phyloP scores from a whole-genome alignment of 2,329 filamentous ascomycete genomes.

The Blastomyces silverae region DNA sequence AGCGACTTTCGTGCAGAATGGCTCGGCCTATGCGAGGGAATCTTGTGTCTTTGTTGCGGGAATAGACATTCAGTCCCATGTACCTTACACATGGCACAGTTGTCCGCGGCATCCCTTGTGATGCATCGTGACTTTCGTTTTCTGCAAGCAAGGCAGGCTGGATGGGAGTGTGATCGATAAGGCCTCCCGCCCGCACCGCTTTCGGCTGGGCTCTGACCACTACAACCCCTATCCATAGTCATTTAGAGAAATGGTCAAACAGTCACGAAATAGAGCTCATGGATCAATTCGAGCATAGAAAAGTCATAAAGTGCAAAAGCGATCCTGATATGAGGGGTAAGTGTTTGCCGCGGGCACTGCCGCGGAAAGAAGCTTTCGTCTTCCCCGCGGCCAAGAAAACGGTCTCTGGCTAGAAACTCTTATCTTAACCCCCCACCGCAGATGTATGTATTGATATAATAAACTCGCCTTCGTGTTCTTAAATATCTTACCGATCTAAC shows the following conservation, averaged over 20 bases:
- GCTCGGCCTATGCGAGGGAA: not conserved
- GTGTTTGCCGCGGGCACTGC: constrained; percentile 2
- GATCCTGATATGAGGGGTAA: constrained; percentile 3
- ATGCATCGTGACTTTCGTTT: constrained; percentile 51
- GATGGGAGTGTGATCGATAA: constrained; percentile 50
- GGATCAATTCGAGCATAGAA: not conserved
- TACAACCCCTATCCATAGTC: not conserved
- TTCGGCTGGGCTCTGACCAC: not conserved
- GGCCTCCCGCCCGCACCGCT: constrained; percentile 32
- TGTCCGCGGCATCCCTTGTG: constrained; percentile 38
- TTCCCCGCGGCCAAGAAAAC: constrained; percentile 7
- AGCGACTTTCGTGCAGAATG: not conserved
- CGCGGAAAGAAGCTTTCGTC: not conserved
- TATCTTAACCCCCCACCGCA: not conserved
- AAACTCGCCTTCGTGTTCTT: not conserved
- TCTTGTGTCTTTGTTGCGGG: constrained; percentile 25
- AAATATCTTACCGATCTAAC: constrained; percentile 1
- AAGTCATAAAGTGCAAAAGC: not conserved
- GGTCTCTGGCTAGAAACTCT: not conserved
- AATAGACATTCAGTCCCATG: constrained; percentile 48
- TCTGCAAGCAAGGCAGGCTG: constrained; percentile 49
- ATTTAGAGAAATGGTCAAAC: not conserved
- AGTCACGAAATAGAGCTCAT: not conserved
- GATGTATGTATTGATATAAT: not conserved
- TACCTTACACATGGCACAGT: constrained; percentile 48